Conservation (phyloP, 148 eudicot genomes). For the Linanthus parryae region DNA sequence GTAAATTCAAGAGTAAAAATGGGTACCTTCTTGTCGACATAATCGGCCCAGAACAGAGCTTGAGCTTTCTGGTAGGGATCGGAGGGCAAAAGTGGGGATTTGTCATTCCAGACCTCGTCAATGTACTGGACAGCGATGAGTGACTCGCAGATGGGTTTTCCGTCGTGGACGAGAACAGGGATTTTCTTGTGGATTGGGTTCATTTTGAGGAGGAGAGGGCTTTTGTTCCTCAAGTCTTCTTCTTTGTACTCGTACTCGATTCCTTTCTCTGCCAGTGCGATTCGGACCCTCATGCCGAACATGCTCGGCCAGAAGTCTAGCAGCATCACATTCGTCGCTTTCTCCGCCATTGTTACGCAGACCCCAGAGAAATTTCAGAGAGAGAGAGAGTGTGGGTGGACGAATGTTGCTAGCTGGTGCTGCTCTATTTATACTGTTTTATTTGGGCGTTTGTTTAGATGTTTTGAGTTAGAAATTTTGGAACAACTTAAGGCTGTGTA, state of each 20-base stretch:
- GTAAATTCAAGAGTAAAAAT: too few species aligned
- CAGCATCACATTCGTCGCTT: conserved; percentile 17
- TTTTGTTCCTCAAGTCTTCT: conserved; percentile 26
- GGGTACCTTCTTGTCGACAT: conserved; percentile 24
- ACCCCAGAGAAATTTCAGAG: not conserved
- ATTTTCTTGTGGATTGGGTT: conserved; percentile 45
- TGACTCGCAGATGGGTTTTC: conserved; percentile 43
- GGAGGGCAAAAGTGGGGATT: conserved; percentile 22
- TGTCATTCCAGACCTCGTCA: conserved; percentile 37
- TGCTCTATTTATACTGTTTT: too few species aligned
- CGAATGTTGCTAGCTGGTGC: too few species aligned
- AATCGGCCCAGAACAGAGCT: conserved; percentile 49
- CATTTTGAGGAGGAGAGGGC: conserved; percentile 25
- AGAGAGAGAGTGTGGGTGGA: not conserved
- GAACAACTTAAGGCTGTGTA: too few species aligned
- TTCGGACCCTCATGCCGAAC: conserved; percentile 32
- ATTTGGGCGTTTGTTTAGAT: too few species aligned
- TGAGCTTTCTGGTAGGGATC: conserved; percentile 31
- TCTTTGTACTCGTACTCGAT: conserved; percentile 30
- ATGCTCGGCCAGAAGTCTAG: conserved; percentile 34
- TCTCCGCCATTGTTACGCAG: conserved; percentile 7
- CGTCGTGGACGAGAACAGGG: conserved; percentile 40
- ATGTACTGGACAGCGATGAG: conserved; percentile 30
- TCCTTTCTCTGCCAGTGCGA: conserved; percentile 41
- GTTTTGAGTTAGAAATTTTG: too few species aligned